phyloP scores from a whole-genome alignment of 805 yeast genomes.

The Starmerella ratchasimensis region DNA sequence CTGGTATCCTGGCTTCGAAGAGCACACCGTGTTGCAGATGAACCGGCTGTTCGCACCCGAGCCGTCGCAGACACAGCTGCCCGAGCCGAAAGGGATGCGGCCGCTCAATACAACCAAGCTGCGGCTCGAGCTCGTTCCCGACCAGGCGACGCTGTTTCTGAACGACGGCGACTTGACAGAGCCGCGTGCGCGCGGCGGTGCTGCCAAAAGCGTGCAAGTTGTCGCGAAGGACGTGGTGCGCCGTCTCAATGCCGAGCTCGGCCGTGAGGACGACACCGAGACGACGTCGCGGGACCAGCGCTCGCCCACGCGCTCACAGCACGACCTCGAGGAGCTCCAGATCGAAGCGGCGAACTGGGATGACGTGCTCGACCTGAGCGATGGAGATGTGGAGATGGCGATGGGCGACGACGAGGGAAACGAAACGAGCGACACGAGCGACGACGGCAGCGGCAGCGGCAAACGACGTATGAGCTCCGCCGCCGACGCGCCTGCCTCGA shows the following conservation, averaged over 20 bases:
- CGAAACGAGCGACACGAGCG: neutral
- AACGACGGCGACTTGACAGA: neutral
- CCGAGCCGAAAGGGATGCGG: constrained; percentile 30
- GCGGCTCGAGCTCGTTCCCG: constrained; percentile 48
- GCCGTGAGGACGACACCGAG: constrained; percentile 1
- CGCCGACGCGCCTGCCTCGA: neutral
- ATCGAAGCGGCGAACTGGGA: constrained; percentile 24
- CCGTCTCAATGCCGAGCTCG: constrained; percentile 5
- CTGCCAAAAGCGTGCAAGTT: no score
- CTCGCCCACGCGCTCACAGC: neutral
- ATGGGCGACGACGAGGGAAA: neutral
- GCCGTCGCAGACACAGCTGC: constrained; percentile 41
- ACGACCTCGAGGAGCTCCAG: constrained; percentile 5
- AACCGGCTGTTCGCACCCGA: constrained; percentile 52
- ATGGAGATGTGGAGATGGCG: neutral
- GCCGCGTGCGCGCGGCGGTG: neutral
- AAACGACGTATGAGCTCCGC: no score
- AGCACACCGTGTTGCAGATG: constrained; percentile 44
- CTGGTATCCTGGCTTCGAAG: constrained; percentile 51
- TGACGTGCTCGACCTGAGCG: constrained; percentile 26
- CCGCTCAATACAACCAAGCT: constrained; percentile 40
- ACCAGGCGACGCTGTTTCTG: constrained; percentile 40
- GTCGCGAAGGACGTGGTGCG: neutral
- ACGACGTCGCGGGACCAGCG: neutral
- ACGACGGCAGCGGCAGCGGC: no score